Evolutionary conservation across 2,329 filamentous ascomycete species (phyloP).

Genomic region (Harringtonia lauricola): DNA sequence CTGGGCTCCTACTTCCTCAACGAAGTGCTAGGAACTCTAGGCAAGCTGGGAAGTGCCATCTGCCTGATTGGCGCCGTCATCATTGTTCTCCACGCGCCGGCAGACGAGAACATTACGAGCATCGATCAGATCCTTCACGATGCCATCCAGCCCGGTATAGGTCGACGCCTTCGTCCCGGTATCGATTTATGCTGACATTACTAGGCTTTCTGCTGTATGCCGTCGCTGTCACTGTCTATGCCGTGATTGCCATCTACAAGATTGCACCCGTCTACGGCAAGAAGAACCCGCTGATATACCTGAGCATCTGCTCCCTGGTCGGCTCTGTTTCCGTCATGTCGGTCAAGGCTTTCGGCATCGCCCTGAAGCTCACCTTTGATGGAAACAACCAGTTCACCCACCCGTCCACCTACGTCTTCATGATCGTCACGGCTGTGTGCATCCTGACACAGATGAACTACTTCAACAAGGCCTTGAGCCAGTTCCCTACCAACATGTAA

Average conservation of each 20-base stretch:
- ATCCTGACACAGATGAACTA: constrained; percentile 99
- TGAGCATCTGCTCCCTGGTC: constrained; percentile 95
- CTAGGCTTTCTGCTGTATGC: constrained; percentile 86
- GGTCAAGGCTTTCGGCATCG: constrained; percentile 96
- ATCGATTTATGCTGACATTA: background rate
- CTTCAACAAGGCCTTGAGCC: constrained; percentile 95
- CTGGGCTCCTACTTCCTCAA: constrained; percentile 89
- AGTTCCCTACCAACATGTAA: constrained; percentile 95
- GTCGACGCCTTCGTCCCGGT: too few relatives aligned
- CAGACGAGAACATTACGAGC: constrained; percentile 81
- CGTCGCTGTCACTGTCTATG: constrained; percentile 67
- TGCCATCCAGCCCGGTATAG: constrained; percentile 74
- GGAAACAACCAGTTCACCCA: constrained; percentile 94
- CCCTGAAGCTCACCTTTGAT: constrained; percentile 83
- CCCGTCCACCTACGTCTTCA: constrained; percentile 93
- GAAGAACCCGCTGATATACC: constrained; percentile 90
- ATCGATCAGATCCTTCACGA: constrained; percentile 87
- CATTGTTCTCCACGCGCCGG: constrained; percentile 92
- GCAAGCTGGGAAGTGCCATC: constrained; percentile 90
- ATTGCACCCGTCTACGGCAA: constrained; percentile 83
- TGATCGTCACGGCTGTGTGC: constrained; percentile 85
- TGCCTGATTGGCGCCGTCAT: constrained; percentile 94
- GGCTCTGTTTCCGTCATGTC: constrained; percentile 98
- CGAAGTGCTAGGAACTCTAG: constrained; percentile 80
- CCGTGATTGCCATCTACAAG: constrained; percentile 91